Percentiles rank a stretch among this genome's conserved stretches.
Evolutionary conservation across 2,329 filamentous ascomycete genomes (phyloP).

Genomic region (Trichoderma sp.): DNA sequence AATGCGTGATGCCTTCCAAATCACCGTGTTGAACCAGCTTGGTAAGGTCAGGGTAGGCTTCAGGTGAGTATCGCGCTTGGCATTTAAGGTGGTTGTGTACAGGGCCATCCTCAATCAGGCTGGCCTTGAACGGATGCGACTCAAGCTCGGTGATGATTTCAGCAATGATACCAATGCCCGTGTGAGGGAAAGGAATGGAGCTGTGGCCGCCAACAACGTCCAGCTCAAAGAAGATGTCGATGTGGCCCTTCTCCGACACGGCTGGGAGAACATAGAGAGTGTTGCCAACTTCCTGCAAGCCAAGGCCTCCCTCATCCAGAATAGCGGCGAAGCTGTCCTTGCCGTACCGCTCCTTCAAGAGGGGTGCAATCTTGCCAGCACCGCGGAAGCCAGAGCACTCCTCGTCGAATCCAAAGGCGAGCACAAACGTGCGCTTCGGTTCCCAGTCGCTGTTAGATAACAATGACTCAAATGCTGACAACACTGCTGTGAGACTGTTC

Average conservation of each 20-base stretch:
- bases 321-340: slow-evolving; percentile 59
- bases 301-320: slow-evolving; percentile 64
- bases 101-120: slow-evolving; percentile 50
- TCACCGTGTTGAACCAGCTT: slow-evolving; percentile 36
- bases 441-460: slow-evolving; percentile 50
- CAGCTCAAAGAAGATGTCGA: slow-evolving; percentile 60
- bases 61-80: slow-evolving; percentile 56
- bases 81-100: slow-evolving; percentile 59
- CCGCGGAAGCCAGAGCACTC: slow-evolving; percentile 61
- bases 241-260: slow-evolving; percentile 64
- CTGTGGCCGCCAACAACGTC: slow-evolving; percentile 62
- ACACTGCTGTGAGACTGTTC: slow-evolving; percentile 43
- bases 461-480: slow-evolving; percentile 49
- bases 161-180: slow-evolving; percentile 67
- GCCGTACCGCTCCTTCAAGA: slow-evolving; percentile 55
- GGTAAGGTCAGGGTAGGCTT: slow-evolving; percentile 45
- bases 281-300: slow-evolving; percentile 49
- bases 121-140: slow-evolving; percentile 53
- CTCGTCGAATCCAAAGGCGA: slow-evolving; percentile 67
- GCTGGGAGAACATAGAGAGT: slow-evolving; percentile 57
- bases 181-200: slow-evolving; percentile 62
- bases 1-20: slow-evolving; percentile 33
- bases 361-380: slow-evolving; percentile 52
- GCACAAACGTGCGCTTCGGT: slow-evolving; percentile 57
- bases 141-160: slow-evolving; percentile 69